A percentile compares a stretch with the other conserved stretches of the same genome.
These are phyloP conservation scores for Sophora flavescens DNA, from an alignment of 306 rosid species.

Conservation along the genomic window DNA sequence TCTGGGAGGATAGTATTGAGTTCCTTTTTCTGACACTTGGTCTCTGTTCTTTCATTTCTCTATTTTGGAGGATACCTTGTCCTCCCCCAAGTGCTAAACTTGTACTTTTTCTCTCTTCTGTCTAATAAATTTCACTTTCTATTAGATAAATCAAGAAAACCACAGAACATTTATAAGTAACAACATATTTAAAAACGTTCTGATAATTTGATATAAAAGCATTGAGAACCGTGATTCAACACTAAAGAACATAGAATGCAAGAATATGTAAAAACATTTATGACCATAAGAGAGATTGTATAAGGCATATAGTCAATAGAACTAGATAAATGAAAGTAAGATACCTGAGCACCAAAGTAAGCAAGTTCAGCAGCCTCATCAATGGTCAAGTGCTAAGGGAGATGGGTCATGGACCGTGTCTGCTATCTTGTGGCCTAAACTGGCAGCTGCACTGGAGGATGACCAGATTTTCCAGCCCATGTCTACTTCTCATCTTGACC, in stretches of 20 bases:
- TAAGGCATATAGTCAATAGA: conserved; percentile 32
- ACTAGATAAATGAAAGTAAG: conserved; percentile 29
- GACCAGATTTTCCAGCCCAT: conserved; percentile 79
- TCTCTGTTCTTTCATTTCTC: neutral
- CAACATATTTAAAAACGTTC: conserved; percentile 1
- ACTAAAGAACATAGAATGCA: conserved; percentile 18
- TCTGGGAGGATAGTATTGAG: neutral
- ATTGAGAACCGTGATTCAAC: conserved; percentile 36
- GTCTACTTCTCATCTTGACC: conserved; percentile 64
- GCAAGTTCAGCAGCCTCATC: conserved; percentile 99
- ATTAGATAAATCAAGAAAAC: conserved; percentile 3
- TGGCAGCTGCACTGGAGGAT: conserved; percentile 65
- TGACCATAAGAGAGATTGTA: conserved; percentile 6
- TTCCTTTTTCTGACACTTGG: neutral
- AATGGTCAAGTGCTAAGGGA: conserved; percentile 74
- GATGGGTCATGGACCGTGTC: conserved; percentile 92
- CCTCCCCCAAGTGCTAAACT: no score
- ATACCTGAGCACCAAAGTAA: conserved; percentile 98
- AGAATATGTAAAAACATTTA: neutral
- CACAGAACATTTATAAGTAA: neutral
- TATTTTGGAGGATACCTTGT: neutral
- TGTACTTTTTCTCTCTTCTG: neutral
- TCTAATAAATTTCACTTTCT: conserved; percentile 9
- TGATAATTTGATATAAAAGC: neutral
- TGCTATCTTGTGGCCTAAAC: conserved; percentile 84